phyloP scores from a whole-genome alignment of 2,329 filamentous ascomycete genomes.

The Trichoderma polysporum region DNA sequence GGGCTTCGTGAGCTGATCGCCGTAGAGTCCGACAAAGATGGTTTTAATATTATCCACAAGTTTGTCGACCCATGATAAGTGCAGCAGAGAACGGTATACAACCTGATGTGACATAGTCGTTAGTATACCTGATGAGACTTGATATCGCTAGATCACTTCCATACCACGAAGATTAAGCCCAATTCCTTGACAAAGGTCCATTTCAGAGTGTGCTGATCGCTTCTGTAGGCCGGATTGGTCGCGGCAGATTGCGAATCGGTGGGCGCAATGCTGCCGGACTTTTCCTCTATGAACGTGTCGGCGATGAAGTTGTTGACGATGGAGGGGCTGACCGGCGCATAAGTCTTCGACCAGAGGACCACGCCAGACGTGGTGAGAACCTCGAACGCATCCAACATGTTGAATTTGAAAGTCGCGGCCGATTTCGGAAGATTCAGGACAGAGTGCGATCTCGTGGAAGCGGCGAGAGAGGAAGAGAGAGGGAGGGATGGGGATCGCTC shows the following conservation, averaged over 20 bases:
- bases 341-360: conserved; percentile 91
- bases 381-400: conserved; percentile 95
- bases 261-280: conserved; percentile 61
- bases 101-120: conserved; percentile 55
- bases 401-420: conserved; percentile 20
- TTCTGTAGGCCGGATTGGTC: conserved; percentile 73
- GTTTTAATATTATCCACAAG: conserved; percentile 92
- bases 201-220: conserved; percentile 91
- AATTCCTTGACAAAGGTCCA: conserved; percentile 93
- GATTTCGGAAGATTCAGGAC: neutral
- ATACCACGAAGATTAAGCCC: conserved; percentile 89
- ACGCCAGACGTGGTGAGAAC: conserved; percentile 94
- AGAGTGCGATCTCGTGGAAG: neutral
- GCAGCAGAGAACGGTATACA: conserved; percentile 92
- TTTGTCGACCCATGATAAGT: conserved; percentile 95
- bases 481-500: neutral
- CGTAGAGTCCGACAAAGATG: conserved; percentile 88
- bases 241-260: conserved; percentile 60
- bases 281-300: conserved; percentile 97
- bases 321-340: conserved; percentile 73
- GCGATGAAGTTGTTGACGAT: conserved; percentile 93
- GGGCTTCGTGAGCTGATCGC: conserved; percentile 78
- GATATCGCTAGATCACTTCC: conserved; percentile 20
- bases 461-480: neutral
- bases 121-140: conserved; percentile 22